Evolutionary conservation across 192 early-diverging fungal species (phyloP).

Genomic region (Umbelopsis sp.): DNA sequence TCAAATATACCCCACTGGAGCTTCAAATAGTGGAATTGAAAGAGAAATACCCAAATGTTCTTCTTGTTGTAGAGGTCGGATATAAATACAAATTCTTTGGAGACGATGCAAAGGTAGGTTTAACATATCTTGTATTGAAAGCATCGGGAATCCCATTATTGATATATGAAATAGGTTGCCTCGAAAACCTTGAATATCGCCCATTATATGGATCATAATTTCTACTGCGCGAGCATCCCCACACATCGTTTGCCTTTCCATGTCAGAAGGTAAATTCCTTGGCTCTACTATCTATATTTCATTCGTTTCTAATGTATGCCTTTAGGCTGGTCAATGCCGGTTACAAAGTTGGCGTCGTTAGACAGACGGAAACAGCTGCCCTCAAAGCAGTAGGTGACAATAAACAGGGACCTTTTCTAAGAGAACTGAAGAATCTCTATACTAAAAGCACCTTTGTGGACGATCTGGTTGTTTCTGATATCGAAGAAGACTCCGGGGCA

Average conservation of each 20-base stretch:
- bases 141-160: neutral
- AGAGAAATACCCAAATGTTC: slow-evolving; percentile 63
- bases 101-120: slow-evolving; percentile 79
- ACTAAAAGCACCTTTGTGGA: slow-evolving; percentile 67
- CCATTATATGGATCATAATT: slow-evolving; percentile 76
- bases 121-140: neutral
- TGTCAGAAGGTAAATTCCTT: slow-evolving; percentile 35
- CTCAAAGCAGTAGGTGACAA: slow-evolving; percentile 78
- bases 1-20: slow-evolving; percentile 82
- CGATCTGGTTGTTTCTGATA: slow-evolving; percentile 38
- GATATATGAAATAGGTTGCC: slow-evolving; percentile 53
- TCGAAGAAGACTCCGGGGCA: slow-evolving; percentile 24
- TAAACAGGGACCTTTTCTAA: slow-evolving; percentile 64
- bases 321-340: slow-evolving; percentile 75
- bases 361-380: slow-evolving; percentile 85
- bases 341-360: slow-evolving; percentile 84
- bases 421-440: slow-evolving; percentile 68
- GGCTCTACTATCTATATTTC: too few relatives aligned
- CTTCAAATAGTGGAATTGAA: slow-evolving; percentile 80
- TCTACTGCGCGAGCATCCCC: slow-evolving; percentile 82
- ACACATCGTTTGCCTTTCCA: slow-evolving; percentile 79
- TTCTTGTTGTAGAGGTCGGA: slow-evolving; percentile 91
- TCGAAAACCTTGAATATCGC: slow-evolving; percentile 80
- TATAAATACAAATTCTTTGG: slow-evolving; percentile 94
- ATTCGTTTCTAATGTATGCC: neutral